Evolutionary conservation across 164 flowering plant species (phyloP).

Genomic region (Malania oleifera): DNA sequence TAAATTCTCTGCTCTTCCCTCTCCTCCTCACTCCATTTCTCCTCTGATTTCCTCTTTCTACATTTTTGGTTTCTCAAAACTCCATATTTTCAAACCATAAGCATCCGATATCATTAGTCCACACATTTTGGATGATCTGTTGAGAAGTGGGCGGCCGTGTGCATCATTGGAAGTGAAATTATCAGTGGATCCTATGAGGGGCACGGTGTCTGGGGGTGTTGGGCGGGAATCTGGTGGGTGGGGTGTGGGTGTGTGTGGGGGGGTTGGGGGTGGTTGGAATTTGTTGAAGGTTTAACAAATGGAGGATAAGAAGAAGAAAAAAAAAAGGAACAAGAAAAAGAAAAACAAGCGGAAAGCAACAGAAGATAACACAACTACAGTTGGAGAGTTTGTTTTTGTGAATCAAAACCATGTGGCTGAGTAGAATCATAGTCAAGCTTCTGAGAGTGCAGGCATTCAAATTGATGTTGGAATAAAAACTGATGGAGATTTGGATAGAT

Average conservation of each 20-base stretch:
- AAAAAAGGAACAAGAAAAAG: constrained; percentile 51
- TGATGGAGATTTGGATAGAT: constrained; percentile 18
- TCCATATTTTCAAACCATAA: neutral
- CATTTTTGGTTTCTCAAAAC: neutral
- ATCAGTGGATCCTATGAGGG: neutral
- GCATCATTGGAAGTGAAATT: no score
- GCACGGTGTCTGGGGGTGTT: neutral
- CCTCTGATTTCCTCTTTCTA: neutral
- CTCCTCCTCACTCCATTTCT: neutral
- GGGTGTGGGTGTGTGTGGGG: no score
- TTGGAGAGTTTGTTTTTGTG: constrained; percentile 15
- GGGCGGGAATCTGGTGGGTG: no score
- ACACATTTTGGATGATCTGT: neutral
- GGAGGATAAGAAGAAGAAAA: constrained; percentile 54
- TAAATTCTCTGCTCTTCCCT: no score
- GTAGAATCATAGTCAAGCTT: constrained; percentile 16
- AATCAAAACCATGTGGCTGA: constrained; percentile 14
- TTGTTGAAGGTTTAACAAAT: no score
- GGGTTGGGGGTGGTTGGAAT: no score
- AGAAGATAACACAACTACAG: constrained; percentile 15
- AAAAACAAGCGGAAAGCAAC: constrained; percentile 40
- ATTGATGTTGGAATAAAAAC: constrained; percentile 16
- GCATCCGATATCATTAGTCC: neutral
- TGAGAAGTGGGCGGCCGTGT: no score
- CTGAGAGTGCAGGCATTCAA: constrained; percentile 10